Base-by-base conservation (phyloP, 2,329 filamentous ascomycete genomes). In the Stagonosporopsis rhizophila region DNA sequence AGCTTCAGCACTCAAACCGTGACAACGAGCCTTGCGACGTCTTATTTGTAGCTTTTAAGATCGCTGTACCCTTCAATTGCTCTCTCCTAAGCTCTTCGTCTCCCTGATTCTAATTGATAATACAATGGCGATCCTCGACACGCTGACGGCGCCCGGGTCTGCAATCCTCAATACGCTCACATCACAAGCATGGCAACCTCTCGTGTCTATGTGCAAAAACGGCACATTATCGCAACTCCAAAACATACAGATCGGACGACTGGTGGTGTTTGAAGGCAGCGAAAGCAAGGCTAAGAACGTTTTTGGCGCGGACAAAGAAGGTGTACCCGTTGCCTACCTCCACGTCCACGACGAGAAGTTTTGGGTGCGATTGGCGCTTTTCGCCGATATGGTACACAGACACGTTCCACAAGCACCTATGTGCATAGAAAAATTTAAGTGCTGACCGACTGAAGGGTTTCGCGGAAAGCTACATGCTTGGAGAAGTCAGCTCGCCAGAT, bases 401-500 rank as follows among this genome's bases (percentile, higher is more conserved):
- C 19, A 19, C 15, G 6, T 14, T 12, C 4, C 20, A 8, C 12
- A n/a, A 6, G 12, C 12, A 11, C 25, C 8, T 4, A 11, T 34
- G 5, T 25, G 22, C 9, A 19, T 14, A 39, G 8, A 15, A 1
- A 15, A 41, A 20, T 35, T 20, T 4, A 8, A 19, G 6, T 19
- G 37, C 39, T 62, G 49, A 49, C 41, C 15, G 15, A 35, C 1
- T 14, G 11, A 38, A 81, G 79, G 89, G 89, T 2, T 90, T 91
- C 61, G 85, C 88, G 12, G 86, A 89, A 71, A 84, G 87, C 25
- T 91, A 89, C 68, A 91, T 91, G 87, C 79, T 91, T 15, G 86
- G 86, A 40, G 88, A 91, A 70, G 81, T 90, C 25, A 83, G 86
- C 47, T 90, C 88, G 57, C 77, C 82, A 11, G 84, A 91, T 69